A percentile compares a stretch with the other conserved stretches of the same genome.
Conservation (phyloP, 345 rosid species). For the Eucalyptus fibrosa region DNA sequence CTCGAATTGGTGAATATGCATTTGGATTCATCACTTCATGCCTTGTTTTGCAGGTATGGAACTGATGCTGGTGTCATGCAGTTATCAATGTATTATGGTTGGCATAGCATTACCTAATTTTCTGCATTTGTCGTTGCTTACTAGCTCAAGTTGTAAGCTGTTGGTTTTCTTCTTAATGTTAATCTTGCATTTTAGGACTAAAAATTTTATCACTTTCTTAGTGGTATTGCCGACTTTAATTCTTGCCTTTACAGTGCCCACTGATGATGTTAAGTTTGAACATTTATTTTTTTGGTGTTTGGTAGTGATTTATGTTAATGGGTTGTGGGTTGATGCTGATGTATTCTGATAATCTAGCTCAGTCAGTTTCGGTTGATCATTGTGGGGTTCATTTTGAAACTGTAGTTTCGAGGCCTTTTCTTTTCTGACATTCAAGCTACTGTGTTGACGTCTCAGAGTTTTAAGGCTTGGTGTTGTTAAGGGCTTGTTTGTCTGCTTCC, state of each 20-base stretch:
- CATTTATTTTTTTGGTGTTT: neutral
- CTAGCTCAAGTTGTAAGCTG: neutral
- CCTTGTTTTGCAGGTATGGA: constrained; percentile 65
- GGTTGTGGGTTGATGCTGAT: neutral
- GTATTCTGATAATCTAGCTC: neutral
- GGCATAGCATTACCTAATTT: neutral
- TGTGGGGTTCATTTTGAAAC: neutral
- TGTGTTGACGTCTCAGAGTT: neutral
- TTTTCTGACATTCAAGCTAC: neutral
- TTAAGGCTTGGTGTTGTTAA: neutral
- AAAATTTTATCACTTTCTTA: neutral
- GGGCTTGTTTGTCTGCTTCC: neutral
- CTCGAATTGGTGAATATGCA: constrained; percentile 96
- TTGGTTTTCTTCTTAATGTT: neutral
- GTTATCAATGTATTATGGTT: neutral
- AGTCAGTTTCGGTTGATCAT: neutral
- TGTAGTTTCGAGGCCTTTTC: neutral
- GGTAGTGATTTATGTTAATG: neutral
- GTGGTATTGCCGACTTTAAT: neutral
- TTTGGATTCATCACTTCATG: constrained; percentile 95
- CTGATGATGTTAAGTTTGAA: neutral
- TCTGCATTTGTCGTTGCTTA: neutral
- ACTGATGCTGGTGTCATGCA: neutral
- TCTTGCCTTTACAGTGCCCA: neutral
- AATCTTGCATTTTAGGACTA: neutral